A percentile compares a stretch with the other conserved stretches of the same genome.
Conservation (phyloP, 768 basidiomycete genomes). For the Suillus brevipes region DNA sequence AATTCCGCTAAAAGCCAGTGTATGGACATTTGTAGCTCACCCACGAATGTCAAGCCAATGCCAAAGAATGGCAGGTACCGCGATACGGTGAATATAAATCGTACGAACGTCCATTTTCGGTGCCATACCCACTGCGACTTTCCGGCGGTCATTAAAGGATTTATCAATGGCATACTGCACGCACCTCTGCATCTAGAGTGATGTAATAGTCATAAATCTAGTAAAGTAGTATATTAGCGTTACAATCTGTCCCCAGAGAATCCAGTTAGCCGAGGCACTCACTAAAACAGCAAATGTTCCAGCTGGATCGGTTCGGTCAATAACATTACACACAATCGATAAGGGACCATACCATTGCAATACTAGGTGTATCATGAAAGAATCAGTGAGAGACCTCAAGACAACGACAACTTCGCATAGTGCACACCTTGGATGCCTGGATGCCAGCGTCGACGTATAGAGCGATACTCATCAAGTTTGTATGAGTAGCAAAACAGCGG, state of each 20-base stretch:
- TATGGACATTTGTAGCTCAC: not conserved
- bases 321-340: too few species aligned
- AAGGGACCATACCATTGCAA: not conserved
- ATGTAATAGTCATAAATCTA: constrained; percentile 24
- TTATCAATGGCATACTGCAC: too few species aligned
- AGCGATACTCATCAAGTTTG: not conserved
- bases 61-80: constrained; percentile 29
- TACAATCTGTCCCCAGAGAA: not conserved
- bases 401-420: not conserved
- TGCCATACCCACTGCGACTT: constrained; percentile 28
- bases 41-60: not conserved
- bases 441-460: not conserved
- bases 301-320: not conserved
- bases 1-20: not conserved
- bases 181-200: constrained; percentile 25
- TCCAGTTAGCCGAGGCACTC: not conserved
- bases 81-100: constrained; percentile 25
- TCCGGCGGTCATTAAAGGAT: not conserved
- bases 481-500: too few species aligned
- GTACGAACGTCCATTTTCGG: constrained; percentile 23
- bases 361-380: not conserved
- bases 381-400: not conserved
- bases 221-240: too few species aligned
- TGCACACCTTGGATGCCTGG: not conserved
- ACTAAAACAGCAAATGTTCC: not conserved